Evolutionary conservation across 768 basidiomycete genomes (phyloP), one percentile per base, ranked within the genome.

Genomic region (Amanita thiersii): DNA sequence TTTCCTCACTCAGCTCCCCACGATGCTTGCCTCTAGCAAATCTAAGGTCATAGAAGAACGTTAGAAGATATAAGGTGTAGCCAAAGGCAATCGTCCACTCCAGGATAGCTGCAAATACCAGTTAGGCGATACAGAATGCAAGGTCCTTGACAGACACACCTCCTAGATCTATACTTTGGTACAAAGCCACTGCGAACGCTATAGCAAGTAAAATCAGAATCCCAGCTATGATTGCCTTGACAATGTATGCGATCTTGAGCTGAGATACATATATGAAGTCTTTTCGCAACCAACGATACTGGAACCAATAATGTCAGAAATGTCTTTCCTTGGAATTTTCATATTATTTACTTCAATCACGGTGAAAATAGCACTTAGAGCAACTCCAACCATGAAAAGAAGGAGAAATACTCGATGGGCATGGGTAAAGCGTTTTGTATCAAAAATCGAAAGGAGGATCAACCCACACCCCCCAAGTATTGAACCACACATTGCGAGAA

Each of bases 41-140:
- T 37, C 75, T 65, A n/a, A 86, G 67, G 56, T 89, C 86, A 55
- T 72, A 82, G 48, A 58, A 75, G 61, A 84, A 88, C 0, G 83
- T 81, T 44, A 85, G 63, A 29, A 86, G 61, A 57, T 83, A 88
- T 49, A 84, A 69, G 4, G 79, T 79, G 56, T 78, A 86, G 5
- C 81, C 75, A 40, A 87, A 79, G 3, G 73, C 70, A 37, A 89
- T 83, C 0, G 58, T 52, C 86, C 86, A 89, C 57, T 89, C 86
- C 5, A 88, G 51, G 41, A 86, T 57, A n/a, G 70, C 82, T 77
- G 43, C 14, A n/a, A 24, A 26, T 11, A 4, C 5, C n/a, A n/a
- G 12, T 11, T 30, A n/a, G 32, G 20, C 30, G 3, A 14, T 7
- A 12, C 17, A 28, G 11, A 19, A 6, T 19, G 19, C 24, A 19